Evolutionary conservation across 2,329 filamentous ascomycete species (phyloP).

Genomic region (Fusarium sp.): DNA sequence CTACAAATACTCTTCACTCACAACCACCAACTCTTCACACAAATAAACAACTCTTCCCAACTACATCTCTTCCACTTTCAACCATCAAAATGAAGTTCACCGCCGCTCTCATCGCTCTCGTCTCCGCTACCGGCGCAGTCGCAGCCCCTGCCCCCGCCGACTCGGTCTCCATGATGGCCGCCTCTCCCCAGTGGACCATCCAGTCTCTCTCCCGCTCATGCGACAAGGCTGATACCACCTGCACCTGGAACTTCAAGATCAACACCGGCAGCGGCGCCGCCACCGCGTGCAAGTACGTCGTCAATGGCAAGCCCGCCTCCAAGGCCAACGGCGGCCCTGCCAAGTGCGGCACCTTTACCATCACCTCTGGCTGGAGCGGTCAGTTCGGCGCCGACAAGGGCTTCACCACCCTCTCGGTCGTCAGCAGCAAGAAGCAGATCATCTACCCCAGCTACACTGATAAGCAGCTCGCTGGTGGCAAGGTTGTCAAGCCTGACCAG

Average conservation of each 20-base stretch:
- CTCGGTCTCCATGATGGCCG: constrained; percentile 52
- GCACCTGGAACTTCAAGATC: constrained; percentile 57
- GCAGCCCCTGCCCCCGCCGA: constrained; percentile 45
- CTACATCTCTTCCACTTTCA: background rate
- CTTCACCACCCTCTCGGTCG: constrained; percentile 63
- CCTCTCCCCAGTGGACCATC: constrained; percentile 54
- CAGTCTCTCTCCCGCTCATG: constrained; percentile 52
- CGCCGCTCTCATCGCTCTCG: constrained; percentile 48
- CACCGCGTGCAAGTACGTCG: constrained; percentile 39
- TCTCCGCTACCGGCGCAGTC: constrained; percentile 46
- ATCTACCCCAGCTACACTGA: constrained; percentile 64
- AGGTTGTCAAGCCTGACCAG: constrained; percentile 59
- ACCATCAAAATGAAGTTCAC: constrained; percentile 55
- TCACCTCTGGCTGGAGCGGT: constrained; percentile 64
- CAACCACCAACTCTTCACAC: background rate
- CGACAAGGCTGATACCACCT: constrained; percentile 50
- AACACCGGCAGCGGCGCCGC: constrained; percentile 55
- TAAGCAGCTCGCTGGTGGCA: constrained; percentile 55
- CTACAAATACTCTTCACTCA: background rate
- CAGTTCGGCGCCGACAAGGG: constrained; percentile 62
- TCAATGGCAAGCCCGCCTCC: constrained; percentile 49
- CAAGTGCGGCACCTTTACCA: constrained; percentile 59
- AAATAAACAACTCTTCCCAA: background rate
- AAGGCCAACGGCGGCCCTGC: constrained; percentile 50
- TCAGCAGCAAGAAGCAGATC: constrained; percentile 54